Percentiles rank a stretch among this genome's conserved stretches.
Evolutionary conservation across 495 filamentous ascomycete genomes (phyloP).

Genomic region (Physcia stellaris): DNA sequence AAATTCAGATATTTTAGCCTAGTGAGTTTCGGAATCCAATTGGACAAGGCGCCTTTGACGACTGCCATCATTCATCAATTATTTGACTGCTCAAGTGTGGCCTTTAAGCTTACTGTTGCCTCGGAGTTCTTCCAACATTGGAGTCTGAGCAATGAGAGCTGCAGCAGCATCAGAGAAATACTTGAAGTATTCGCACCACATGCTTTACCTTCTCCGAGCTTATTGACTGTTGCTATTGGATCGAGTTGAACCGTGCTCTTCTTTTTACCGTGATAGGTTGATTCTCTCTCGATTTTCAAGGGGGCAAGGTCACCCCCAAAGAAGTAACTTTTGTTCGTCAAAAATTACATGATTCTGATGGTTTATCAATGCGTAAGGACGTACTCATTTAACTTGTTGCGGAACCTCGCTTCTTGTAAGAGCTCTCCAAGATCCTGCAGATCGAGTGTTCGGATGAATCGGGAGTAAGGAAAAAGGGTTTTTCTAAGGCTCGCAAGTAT

Average conservation of each 20-base stretch:
- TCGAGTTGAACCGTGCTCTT: constrained; percentile 8
- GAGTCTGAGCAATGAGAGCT: constrained; percentile 37
- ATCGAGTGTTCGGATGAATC: constrained; percentile 50
- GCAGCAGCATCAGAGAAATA: background rate
- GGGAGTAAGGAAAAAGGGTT: constrained; percentile 56
- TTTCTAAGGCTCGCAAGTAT: constrained; percentile 48
- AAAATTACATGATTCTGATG: background rate
- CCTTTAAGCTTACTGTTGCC: constrained; percentile 31
- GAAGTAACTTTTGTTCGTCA: constrained; percentile 24
- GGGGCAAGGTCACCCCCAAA: constrained; percentile 32
- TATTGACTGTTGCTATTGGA: constrained; percentile 20
- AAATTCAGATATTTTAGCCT: constrained; percentile 37
- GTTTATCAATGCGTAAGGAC: too few relatives aligned
- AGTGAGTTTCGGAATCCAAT: constrained; percentile 32
- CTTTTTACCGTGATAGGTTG: constrained; percentile 3
- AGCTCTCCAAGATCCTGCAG: constrained; percentile 45
- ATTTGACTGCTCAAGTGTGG: too few relatives aligned
- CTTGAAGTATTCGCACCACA: background rate
- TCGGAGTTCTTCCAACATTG: constrained; percentile 36
- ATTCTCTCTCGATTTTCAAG: constrained; percentile 12
- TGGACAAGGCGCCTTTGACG: constrained; percentile 17
- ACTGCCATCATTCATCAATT: too few relatives aligned
- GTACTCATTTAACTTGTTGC: constrained; percentile 25
- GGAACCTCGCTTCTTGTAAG: constrained; percentile 37
- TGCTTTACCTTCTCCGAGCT: constrained; percentile 27